These are phyloP conservation scores for Syzygium jambos DNA, from an alignment of 345 rosid species.

Conservation along the genomic window DNA sequence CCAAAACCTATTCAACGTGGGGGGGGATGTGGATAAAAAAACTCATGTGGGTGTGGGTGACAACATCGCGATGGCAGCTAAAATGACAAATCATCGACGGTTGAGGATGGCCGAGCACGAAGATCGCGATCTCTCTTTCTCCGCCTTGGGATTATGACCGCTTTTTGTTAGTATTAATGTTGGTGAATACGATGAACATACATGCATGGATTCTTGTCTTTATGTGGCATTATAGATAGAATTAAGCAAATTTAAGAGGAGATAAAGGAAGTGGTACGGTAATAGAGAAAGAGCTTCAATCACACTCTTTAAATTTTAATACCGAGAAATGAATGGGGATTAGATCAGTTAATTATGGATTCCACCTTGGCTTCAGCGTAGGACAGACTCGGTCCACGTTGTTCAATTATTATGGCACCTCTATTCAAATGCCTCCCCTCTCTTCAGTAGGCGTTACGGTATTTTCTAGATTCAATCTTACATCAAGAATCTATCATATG, in stretches of 20 bases:
- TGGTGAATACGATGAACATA: neutral
- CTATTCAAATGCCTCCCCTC: neutral
- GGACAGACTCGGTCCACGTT: conserved; percentile 43
- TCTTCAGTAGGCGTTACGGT: neutral
- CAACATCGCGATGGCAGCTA: neutral
- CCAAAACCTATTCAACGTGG: neutral
- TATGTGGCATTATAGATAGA: neutral
- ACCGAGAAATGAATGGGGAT: neutral
- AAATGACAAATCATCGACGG: neutral
- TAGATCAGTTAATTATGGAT: neutral
- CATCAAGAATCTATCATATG: conserved; percentile 23
- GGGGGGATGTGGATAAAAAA: neutral
- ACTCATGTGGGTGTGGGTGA: neutral
- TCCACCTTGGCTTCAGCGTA: conserved; percentile 22
- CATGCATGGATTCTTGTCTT: neutral
- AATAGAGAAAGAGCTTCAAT: neutral
- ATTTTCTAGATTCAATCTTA: conserved; percentile 21
- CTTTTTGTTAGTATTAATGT: neutral
- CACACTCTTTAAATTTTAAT: neutral
- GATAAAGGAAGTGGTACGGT: neutral
- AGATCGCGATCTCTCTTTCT: neutral
- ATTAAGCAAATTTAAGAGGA: neutral
- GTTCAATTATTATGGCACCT: conserved; percentile 15
- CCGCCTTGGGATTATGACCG: neutral
- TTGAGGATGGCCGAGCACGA: neutral